Conservation (phyloP, 2,329 filamentous ascomycete genomes). For the Lizonia empirigonia region DNA sequence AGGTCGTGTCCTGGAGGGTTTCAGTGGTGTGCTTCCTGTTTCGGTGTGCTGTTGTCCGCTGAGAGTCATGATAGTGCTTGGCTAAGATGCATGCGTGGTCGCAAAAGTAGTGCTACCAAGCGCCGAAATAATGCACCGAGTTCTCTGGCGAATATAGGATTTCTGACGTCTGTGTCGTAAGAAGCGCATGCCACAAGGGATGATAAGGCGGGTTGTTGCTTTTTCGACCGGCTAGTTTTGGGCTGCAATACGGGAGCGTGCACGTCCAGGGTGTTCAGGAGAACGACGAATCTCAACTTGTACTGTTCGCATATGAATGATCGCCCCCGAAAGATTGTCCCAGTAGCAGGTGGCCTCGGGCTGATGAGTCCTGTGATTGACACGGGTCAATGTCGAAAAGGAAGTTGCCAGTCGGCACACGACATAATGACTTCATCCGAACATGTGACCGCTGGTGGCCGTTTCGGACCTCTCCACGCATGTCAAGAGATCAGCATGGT, state of each 20-base stretch:
- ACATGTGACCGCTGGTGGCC: conserved; percentile 9
- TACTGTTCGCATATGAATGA: conserved; percentile 15
- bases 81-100: conserved; percentile 26
- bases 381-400: conserved; percentile 9
- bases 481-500: conserved; percentile 31
- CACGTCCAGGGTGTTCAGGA: conserved; percentile 14
- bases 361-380: conserved; percentile 22
- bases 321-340: conserved; percentile 11
- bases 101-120: conserved; percentile 23
- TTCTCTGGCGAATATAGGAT: conserved; percentile 7
- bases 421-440: conserved; percentile 31
- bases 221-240: conserved; percentile 22
- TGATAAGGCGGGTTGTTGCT: conserved; percentile 21
- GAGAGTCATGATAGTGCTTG: conserved; percentile 19
- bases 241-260: conserved; percentile 21
- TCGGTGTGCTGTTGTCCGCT: conserved; percentile 16
- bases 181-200: not conserved
- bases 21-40: conserved; percentile 2
- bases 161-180: conserved; percentile 18
- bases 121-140: conserved; percentile 23
- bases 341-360: conserved; percentile 7
- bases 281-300: conserved; percentile 10
- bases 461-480: conserved; percentile 24
- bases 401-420: conserved; percentile 22
- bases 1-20: not conserved